Conservation (phyloP, 352 stramenopile genomes). For the Phytophthora crassamura region DNA sequence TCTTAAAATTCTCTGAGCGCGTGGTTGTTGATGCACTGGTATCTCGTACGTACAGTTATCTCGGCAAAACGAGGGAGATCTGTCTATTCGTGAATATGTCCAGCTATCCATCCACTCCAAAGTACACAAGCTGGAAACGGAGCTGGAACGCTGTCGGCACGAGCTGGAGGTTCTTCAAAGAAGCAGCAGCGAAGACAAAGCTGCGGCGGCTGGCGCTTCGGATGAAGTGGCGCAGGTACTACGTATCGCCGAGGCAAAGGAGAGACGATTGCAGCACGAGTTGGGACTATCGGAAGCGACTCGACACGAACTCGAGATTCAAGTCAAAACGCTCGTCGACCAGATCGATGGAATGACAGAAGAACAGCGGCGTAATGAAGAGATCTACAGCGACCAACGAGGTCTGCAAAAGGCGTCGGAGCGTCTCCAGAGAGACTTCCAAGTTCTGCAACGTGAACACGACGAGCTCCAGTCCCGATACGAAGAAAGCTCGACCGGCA, state of each 20-base stretch:
- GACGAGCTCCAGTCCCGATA: constrained; percentile 31
- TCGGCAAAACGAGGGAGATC: constrained; percentile 54
- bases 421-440: constrained; percentile 38
- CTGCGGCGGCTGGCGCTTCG: constrained; percentile 30
- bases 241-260: constrained; percentile 41
- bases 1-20: not conserved
- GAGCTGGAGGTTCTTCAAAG: constrained; percentile 46
- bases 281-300: constrained; percentile 60
- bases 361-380: constrained; percentile 41
- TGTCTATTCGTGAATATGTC: constrained; percentile 69
- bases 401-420: constrained; percentile 49
- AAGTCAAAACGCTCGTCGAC: constrained; percentile 50
- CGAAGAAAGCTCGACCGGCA: constrained; percentile 22
- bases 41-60: constrained; percentile 34
- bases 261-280: constrained; percentile 53
- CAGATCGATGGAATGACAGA: constrained; percentile 62
- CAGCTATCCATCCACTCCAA: constrained; percentile 64
- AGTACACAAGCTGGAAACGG: constrained; percentile 42
- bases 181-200: constrained; percentile 40
- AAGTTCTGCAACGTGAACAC: constrained; percentile 23
- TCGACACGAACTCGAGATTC: constrained; percentile 55
- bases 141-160: constrained; percentile 44
- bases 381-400: constrained; percentile 30
- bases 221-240: constrained; percentile 44
- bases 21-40: constrained; percentile 3